phyloP scores from a whole-genome alignment of 768 basidiomycete species.

The Hypsizygus marmoreus region DNA sequence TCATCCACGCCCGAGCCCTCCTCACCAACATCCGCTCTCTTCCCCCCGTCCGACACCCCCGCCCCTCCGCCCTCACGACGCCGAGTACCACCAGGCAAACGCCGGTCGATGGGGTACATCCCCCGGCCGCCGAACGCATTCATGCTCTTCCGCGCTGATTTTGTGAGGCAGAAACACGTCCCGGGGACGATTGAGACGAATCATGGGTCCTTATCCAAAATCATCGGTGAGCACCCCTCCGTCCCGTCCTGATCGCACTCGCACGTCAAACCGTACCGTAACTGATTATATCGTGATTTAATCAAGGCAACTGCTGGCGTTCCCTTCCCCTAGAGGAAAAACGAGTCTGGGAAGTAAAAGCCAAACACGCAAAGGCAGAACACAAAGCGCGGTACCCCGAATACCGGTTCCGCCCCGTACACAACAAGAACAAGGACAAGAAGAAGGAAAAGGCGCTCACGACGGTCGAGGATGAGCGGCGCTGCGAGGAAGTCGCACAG shows the following conservation, averaged over 20 bases:
- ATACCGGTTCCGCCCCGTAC: conserved; percentile 58
- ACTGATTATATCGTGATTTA: no score
- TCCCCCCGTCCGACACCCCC: conserved; percentile 53
- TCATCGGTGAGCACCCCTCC: conserved; percentile 53
- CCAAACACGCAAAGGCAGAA: conserved; percentile 72
- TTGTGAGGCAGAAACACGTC: conserved; percentile 79
- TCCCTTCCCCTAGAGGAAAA: conserved; percentile 71
- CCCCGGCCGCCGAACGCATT: conserved; percentile 85
- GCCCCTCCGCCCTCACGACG: conserved; percentile 41
- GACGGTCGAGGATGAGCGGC: conserved; percentile 58
- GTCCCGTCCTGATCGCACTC: conserved; percentile 25
- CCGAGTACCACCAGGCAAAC: conserved; percentile 61
- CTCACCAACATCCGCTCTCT: conserved; percentile 42
- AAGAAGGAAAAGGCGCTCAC: conserved; percentile 38
- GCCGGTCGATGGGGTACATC: conserved; percentile 63
- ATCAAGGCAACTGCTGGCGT: conserved; percentile 75
- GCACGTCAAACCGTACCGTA: no score
- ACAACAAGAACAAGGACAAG: conserved; percentile 50
- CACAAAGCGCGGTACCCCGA: conserved; percentile 72
- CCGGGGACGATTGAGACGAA: conserved; percentile 63
- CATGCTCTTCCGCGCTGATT: conserved; percentile 84
- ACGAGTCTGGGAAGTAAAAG: conserved; percentile 69
- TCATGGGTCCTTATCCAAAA: conserved; percentile 31
- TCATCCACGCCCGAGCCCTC: conserved; percentile 29
- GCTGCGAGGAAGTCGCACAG: conserved; percentile 69